Percentiles rank a stretch among this genome's conserved stretches.
Evolutionary conservation across 495 filamentous ascomycete genomes (phyloP).

Genomic region (Penicillium turbatum): DNA sequence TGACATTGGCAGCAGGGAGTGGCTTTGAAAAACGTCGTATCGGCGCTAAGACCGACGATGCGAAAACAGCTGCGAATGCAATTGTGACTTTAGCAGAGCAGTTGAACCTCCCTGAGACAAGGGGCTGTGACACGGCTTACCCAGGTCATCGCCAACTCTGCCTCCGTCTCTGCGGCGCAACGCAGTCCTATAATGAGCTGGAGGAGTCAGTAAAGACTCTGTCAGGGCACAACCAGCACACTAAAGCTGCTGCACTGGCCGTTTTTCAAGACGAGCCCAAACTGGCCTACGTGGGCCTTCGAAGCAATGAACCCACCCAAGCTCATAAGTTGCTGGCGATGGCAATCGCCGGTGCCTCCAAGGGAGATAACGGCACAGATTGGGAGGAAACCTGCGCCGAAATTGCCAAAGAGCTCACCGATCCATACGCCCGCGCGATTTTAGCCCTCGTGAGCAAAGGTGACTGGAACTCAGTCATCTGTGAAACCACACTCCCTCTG

Average conservation of each 20-base stretch:
- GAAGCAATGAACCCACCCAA: constrained; percentile 40
- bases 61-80: constrained; percentile 41
- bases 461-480: constrained; percentile 77
- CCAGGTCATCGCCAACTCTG: constrained; percentile 74
- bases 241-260: constrained; percentile 75
- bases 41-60: constrained; percentile 19
- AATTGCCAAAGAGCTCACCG: constrained; percentile 62
- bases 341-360: constrained; percentile 51
- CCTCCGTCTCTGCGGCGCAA: constrained; percentile 73
- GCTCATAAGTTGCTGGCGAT: constrained; percentile 51
- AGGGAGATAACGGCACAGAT: constrained; percentile 50
- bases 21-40: constrained; percentile 33
- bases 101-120: constrained; percentile 44
- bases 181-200: constrained; percentile 56
- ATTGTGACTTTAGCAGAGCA: constrained; percentile 49
- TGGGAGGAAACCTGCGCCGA: constrained; percentile 55
- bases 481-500: constrained; percentile 78
- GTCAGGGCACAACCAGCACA: constrained; percentile 60
- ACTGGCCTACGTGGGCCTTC: constrained; percentile 44
- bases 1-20: constrained; percentile 29
- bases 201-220: constrained; percentile 57
- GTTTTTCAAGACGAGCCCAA: constrained; percentile 68
- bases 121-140: constrained; percentile 55
- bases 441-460: constrained; percentile 88
- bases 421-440: constrained; percentile 86